Conservation (phyloP, 2,329 filamentous ascomycete genomes). For the Penicillium janthinellum region DNA sequence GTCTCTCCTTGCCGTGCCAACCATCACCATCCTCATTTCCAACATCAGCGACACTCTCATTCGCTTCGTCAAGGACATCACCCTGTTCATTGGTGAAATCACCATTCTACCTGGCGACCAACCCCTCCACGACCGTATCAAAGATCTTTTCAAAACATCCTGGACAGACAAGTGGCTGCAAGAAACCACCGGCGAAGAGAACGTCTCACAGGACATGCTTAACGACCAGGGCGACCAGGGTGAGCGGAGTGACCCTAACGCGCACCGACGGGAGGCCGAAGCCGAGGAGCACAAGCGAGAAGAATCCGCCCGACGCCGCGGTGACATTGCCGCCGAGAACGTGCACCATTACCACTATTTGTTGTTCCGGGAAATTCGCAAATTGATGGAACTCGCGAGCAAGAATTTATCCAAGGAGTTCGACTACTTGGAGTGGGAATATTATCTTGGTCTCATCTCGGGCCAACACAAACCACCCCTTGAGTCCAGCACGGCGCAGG, state of each 20-base stretch:
- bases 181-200: constrained; percentile 17
- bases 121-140: constrained; percentile 34
- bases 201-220: neutral
- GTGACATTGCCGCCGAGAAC: constrained; percentile 50
- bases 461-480: constrained; percentile 33
- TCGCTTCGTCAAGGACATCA: constrained; percentile 56
- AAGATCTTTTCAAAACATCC: constrained; percentile 26
- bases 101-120: constrained; percentile 57
- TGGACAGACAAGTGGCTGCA: constrained; percentile 24
- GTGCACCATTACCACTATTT: constrained; percentile 52
- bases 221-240: neutral
- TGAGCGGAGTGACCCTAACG: constrained; percentile 5
- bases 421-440: constrained; percentile 50
- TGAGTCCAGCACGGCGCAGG: neutral
- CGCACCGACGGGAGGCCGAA: constrained; percentile 43
- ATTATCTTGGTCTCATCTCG: constrained; percentile 52
- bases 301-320: constrained; percentile 43
- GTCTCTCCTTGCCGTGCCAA: constrained; percentile 44
- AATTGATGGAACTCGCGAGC: constrained; percentile 41
- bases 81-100: constrained; percentile 57
- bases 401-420: constrained; percentile 39
- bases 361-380: constrained; percentile 43
- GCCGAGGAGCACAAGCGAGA: constrained; percentile 46
- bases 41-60: constrained; percentile 47
- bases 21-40: constrained; percentile 45